A percentile compares a stretch with the other conserved stretches of the same genome.
These are phyloP conservation scores for Colletotrichum sansevieriae DNA, from an alignment of 2,329 filamentous ascomycete genomes.

Conservation along the genomic window DNA sequence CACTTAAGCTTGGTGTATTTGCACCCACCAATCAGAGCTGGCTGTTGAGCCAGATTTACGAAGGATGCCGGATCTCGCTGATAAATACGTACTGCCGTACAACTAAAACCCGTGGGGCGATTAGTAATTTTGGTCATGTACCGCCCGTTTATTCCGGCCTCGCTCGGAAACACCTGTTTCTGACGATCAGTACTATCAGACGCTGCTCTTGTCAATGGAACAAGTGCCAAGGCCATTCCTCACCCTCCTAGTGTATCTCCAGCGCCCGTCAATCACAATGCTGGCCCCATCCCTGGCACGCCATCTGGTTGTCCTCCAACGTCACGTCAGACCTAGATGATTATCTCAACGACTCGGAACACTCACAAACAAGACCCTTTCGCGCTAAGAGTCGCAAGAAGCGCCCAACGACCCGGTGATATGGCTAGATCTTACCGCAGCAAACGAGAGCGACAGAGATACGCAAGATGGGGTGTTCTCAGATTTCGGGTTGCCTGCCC, in stretches of 20 bases:
- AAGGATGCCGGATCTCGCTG: constrained; percentile 26
- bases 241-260: not conserved
- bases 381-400: not conserved
- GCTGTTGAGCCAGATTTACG: not conserved
- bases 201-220: not conserved
- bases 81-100: constrained; percentile 32
- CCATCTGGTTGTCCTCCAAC: constrained; percentile 16
- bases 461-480: too few relatives aligned
- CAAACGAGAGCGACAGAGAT: not conserved
- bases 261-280: constrained; percentile 9
- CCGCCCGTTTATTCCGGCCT: not conserved
- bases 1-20: not conserved
- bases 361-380: not conserved
- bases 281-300: not conserved
- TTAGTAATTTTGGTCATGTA: constrained; percentile 22
- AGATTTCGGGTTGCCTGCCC: too few relatives aligned
- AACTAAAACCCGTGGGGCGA: constrained; percentile 12
- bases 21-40: constrained; percentile 10
- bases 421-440: constrained; percentile 28
- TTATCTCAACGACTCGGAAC: not conserved
- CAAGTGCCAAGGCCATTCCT: not conserved
- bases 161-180: not conserved
- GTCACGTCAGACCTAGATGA: constrained; percentile 28
- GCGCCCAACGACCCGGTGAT: constrained; percentile 14
- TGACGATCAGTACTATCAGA: not conserved